Base-by-base conservation (phyloP, 495 filamentous ascomycete genomes). In the Aspergillus cristatus region DNA sequence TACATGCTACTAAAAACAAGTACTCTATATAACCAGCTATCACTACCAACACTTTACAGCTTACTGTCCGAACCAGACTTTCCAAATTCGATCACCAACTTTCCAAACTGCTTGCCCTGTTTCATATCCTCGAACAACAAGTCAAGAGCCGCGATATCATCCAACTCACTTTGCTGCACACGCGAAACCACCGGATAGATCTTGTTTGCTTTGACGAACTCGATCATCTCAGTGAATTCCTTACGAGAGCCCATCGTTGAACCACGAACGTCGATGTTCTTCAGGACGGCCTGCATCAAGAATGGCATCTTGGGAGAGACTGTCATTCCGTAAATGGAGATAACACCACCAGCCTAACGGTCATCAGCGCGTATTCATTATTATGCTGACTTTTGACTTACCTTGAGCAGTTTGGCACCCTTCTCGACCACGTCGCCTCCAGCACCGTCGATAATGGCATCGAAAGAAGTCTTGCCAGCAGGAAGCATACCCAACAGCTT, bases 321-420 rank as follows among this genome's bases (percentile, higher is more conserved):
- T 8, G 84, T 89, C 84, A 89, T 88, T 24, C 84, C 84, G 49
- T 89, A 88, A 31, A 71, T 60, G 3, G 75, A 68, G 41, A 89
- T 70, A 18, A 83, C 65, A 18, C 82, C 84, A 14, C 84, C 84
- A 34, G 57, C 43, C 67, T 72, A 14, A 18, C 12, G 13, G 32
- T 49, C 33, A 50, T 34, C 16, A 18, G 14, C 11, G 4, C 13
- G 7, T 22, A 20, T 25, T 25, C 1, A 25, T 10, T 31, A 32
- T 14, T n/a, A 3, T 4, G 4, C 11, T 30, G 13, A 14, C 13
- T 30, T 12, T 4, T 24, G 2, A 57, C 62, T 53, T 39, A 71
- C 65, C 63, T 78, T 77, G 37, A 82, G 51, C 18, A 85, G 32
- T 51, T 61, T 76, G 18, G 65, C 62, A 18, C 65, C 67, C 51